phyloP scores from a whole-genome alignment of 306 rosid species.

The Pyrus betulifolia region DNA sequence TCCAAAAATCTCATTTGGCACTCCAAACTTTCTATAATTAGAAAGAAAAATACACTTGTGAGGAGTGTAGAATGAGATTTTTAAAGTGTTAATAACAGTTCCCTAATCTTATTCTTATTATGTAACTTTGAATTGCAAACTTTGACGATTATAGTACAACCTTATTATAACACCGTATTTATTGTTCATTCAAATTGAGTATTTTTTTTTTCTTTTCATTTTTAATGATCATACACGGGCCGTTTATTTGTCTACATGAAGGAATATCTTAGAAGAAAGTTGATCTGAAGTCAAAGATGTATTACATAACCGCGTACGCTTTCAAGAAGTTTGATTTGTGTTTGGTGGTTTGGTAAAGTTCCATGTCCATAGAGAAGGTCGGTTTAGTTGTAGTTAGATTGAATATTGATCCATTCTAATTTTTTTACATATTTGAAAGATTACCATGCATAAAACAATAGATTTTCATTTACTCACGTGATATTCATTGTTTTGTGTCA shows the following conservation, averaged over 20 bases:
- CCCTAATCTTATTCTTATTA: too few relatives aligned
- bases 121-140: background rate
- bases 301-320: background rate
- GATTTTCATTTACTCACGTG: background rate
- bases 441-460: background rate
- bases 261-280: background rate
- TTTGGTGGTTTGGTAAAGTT: slow-evolving; percentile 3
- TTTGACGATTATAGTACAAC: background rate
- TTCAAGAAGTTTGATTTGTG: background rate
- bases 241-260: background rate
- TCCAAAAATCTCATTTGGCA: too few relatives aligned
- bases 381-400: background rate
- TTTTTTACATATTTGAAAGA: background rate
- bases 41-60: too few relatives aligned
- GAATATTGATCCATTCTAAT: background rate
- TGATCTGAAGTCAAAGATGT: background rate
- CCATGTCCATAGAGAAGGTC: background rate
- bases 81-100: too few relatives aligned
- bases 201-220: too few relatives aligned
- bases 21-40: too few relatives aligned
- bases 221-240: background rate
- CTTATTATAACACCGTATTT: background rate
- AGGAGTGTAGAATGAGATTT: too few relatives aligned
- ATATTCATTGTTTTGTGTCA: background rate
- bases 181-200: background rate